Conservation (phyloP, 108 stramenopile genomes). For the Nitzschia putrida region DNA sequence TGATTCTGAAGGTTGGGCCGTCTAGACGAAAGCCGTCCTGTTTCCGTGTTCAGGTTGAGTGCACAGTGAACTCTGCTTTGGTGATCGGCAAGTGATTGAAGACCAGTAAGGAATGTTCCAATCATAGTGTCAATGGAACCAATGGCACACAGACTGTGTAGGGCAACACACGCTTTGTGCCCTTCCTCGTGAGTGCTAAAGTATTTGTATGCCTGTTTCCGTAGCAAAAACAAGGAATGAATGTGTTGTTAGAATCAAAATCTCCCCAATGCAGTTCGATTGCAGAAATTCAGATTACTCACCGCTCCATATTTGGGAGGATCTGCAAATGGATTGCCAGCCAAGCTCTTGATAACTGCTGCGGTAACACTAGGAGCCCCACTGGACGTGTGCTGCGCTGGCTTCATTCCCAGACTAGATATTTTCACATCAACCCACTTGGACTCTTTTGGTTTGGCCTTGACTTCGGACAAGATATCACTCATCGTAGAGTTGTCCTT, state of each 20-base stretch:
- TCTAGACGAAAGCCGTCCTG: constrained; percentile 94
- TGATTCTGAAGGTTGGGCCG: constrained; percentile 99
- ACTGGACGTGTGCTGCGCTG: constrained; percentile 78
- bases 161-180: constrained; percentile 90
- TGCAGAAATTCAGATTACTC: constrained; percentile 9
- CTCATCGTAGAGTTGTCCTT: constrained; percentile 46
- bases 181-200: constrained; percentile 84
- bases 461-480: constrained; percentile 55
- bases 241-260: not conserved
- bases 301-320: constrained; percentile 87
- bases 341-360: constrained; percentile 80
- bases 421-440: constrained; percentile 88
- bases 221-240: not conserved
- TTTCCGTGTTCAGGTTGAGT: constrained; percentile 98
- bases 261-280: not conserved
- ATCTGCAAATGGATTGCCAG: constrained; percentile 85
- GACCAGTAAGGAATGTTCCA: constrained; percentile 80
- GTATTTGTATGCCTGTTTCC: constrained; percentile 66
- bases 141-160: constrained; percentile 85
- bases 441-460: constrained; percentile 54
- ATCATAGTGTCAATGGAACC: constrained; percentile 98
- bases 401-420: constrained; percentile 78
- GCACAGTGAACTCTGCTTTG: constrained; percentile 94
- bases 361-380: constrained; percentile 91
- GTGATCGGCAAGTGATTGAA: constrained; percentile 89